Conservation (phyloP, 2,329 filamentous ascomycete genomes). For the Helminthosporium solani region DNA sequence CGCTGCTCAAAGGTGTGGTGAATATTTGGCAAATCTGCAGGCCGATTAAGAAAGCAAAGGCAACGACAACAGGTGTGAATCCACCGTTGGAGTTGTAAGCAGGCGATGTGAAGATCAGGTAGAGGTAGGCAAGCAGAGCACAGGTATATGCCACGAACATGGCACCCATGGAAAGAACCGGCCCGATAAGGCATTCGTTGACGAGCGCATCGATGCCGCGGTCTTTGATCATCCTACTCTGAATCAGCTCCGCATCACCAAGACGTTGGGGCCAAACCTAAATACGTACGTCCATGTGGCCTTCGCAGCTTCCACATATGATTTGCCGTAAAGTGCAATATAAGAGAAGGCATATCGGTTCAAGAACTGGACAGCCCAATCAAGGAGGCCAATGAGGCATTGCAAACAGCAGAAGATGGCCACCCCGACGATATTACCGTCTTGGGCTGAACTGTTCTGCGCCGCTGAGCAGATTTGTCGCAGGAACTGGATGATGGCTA, state of each 20-base stretch:
- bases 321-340: slow-evolving; percentile 88
- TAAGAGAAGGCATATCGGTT: slow-evolving; percentile 93
- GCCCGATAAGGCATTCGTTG: slow-evolving; percentile 75
- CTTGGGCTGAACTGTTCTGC: slow-evolving; percentile 60
- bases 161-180: slow-evolving; percentile 69
- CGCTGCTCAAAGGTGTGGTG: slow-evolving; percentile 81
- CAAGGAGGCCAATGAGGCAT: slow-evolving; percentile 73
- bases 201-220: slow-evolving; percentile 87
- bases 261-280: no score
- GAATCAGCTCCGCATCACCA: slow-evolving; percentile 14
- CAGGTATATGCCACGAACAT: slow-evolving; percentile 83
- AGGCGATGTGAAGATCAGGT: slow-evolving; percentile 78
- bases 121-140: slow-evolving; percentile 81
- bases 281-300: slow-evolving; percentile 73
- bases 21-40: slow-evolving; percentile 88
- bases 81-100: slow-evolving; percentile 67
- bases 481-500: slow-evolving; percentile 83
- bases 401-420: slow-evolving; percentile 73
- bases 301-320: slow-evolving; percentile 83
- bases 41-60: slow-evolving; percentile 85
- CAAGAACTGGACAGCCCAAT: slow-evolving; percentile 85
- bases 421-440: slow-evolving; percentile 67
- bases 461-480: slow-evolving; percentile 81
- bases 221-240: slow-evolving; percentile 73
- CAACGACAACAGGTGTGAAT: slow-evolving; percentile 77